phyloP scores from a whole-genome alignment of 1,284 basidiomycete species.

The Wallemia ichthyophaga region DNA sequence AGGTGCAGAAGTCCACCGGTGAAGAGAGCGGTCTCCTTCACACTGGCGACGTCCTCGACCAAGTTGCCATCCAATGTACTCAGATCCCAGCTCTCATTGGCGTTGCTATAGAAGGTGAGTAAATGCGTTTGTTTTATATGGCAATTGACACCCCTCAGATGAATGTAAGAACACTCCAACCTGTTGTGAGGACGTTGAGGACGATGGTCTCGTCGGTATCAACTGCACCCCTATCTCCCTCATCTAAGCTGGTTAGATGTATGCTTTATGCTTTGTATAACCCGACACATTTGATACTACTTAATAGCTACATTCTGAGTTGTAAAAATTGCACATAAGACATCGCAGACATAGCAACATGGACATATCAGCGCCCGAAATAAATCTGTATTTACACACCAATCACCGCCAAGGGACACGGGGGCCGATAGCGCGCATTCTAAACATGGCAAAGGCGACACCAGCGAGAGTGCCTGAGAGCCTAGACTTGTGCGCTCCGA shows the following conservation, averaged over 20 bases:
- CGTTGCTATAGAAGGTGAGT: neutral
- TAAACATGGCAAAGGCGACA: neutral
- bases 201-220: neutral
- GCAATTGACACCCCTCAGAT: too few species aligned
- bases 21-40: neutral
- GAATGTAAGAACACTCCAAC: neutral
- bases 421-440: neutral
- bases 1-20: neutral
- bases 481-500: neutral
- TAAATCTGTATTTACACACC: too few species aligned
- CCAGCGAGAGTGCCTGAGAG: neutral
- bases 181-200: neutral
- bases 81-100: neutral
- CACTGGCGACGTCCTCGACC: neutral
- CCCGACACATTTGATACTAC: too few species aligned
- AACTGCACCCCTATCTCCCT: neutral
- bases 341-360: too few species aligned
- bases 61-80: neutral
- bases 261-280: too few species aligned
- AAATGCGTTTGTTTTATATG: too few species aligned
- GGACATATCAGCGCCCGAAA: too few species aligned
- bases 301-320: too few species aligned
- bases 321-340: too few species aligned
- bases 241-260: neutral
- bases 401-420: neutral